phyloP scores from a whole-genome alignment of 179 eudicot species.

The Spinacia oleracea region DNA sequence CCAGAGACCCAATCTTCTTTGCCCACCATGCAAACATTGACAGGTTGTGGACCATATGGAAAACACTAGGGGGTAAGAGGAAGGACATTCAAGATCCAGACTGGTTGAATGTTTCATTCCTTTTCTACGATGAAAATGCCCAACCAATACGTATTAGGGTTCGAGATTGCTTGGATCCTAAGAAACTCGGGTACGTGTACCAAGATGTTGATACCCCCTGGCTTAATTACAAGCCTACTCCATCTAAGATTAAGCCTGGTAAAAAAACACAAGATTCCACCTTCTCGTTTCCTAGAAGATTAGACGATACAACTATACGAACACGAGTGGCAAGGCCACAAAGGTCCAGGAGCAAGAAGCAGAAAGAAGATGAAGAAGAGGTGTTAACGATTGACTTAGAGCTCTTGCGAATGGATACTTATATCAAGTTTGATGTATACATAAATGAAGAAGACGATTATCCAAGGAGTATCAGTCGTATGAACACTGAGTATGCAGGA shows the following conservation, averaged over 20 bases:
- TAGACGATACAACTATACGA: too few relatives aligned
- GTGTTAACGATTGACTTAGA: slow-evolving; percentile 44
- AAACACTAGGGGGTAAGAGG: slow-evolving; percentile 40
- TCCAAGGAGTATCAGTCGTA: slow-evolving; percentile 28
- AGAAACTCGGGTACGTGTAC: slow-evolving; percentile 58
- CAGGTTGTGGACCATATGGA: slow-evolving; percentile 75
- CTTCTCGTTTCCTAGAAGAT: too few relatives aligned
- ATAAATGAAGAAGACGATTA: slow-evolving; percentile 67
- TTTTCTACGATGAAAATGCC: slow-evolving; percentile 75
- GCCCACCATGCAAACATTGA: slow-evolving; percentile 73
- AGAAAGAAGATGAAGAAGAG: slow-evolving; percentile 67
- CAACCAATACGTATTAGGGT: slow-evolving; percentile 56
- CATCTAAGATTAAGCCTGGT: too few relatives aligned
- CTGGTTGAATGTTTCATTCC: slow-evolving; percentile 52
- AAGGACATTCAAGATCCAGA: slow-evolving; percentile 51
- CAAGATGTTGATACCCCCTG: slow-evolving; percentile 23
- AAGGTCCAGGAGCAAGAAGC: slow-evolving; percentile 32
- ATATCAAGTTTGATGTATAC: slow-evolving; percentile 67
- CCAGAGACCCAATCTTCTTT: slow-evolving; percentile 63
- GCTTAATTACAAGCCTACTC: too few relatives aligned
- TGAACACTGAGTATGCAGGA: slow-evolving; percentile 66
- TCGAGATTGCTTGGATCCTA: slow-evolving; percentile 52
- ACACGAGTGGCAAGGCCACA: too few relatives aligned
- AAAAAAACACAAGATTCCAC: too few relatives aligned
- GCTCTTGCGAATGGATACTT: slow-evolving; percentile 41